Conservation (phyloP, 192 early-diverging fungal species). For the Geranomyces michiganensis region DNA sequence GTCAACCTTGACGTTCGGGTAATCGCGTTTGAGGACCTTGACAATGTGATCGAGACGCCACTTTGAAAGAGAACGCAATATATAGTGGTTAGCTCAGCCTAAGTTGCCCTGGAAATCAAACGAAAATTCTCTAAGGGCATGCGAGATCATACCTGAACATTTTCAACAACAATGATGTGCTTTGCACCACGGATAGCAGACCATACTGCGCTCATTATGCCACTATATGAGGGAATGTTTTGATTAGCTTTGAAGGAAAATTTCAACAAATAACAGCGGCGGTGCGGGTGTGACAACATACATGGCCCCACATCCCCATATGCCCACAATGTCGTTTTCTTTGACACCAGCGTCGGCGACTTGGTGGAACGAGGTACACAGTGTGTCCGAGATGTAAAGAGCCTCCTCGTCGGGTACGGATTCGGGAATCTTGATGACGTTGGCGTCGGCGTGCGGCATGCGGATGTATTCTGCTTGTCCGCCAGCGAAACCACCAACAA, state of each 20-base stretch:
- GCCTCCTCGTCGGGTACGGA: constrained; percentile 49
- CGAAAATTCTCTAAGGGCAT: background rate
- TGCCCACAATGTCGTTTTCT: constrained; percentile 49
- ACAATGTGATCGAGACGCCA: constrained; percentile 16
- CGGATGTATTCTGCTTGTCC: constrained; percentile 54
- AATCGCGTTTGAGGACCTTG: constrained; percentile 9
- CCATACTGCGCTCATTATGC: constrained; percentile 35
- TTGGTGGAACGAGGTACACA: constrained; percentile 39
- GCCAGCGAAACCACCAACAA: constrained; percentile 37
- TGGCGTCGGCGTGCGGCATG: constrained; percentile 55
- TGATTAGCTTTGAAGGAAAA: too few species aligned
- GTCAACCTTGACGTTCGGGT: constrained; percentile 1
- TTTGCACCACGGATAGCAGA: background rate
- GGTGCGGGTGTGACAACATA: background rate
- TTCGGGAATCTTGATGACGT: constrained; percentile 53
- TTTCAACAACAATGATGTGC: constrained; percentile 11
- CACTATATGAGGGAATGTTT: constrained; percentile 24
- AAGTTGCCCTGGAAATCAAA: background rate
- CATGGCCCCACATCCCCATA: constrained; percentile 60
- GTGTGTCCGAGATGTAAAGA: constrained; percentile 50
- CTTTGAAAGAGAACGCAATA: background rate
- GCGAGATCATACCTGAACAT: background rate
- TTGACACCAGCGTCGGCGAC: constrained; percentile 9
- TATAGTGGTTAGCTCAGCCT: background rate
- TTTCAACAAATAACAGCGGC: background rate